Evolutionary conservation across 108 stramenopile species (phyloP).

Genomic region (Schizochytrium sp.): DNA sequence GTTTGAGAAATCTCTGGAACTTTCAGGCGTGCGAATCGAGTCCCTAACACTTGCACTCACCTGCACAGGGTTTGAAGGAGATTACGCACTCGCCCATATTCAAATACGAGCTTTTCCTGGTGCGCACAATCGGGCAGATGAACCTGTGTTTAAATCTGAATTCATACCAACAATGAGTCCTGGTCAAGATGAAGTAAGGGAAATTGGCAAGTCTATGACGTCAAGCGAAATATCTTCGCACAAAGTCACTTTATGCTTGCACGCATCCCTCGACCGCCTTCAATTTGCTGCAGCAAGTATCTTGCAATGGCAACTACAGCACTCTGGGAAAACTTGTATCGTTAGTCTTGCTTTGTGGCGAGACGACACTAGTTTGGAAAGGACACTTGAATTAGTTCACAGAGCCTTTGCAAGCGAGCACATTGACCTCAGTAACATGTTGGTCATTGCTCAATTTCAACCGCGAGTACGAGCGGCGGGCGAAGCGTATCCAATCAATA

Average conservation of each 20-base stretch:
- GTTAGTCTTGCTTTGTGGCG: not conserved
- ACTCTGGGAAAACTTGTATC: not conserved
- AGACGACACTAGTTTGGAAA: not conserved
- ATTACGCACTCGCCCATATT: not conserved
- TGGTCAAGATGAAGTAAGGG: not conserved
- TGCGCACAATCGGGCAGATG: not conserved
- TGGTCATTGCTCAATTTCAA: not conserved
- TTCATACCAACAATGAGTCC: not conserved
- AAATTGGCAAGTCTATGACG: not conserved
- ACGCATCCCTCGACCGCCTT: not conserved
- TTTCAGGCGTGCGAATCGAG: not conserved
- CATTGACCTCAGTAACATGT: not conserved
- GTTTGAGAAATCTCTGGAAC: too few species aligned
- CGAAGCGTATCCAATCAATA: slow-evolving; percentile 25
- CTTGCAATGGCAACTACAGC: not conserved
- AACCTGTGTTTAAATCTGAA: too few species aligned
- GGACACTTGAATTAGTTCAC: not conserved
- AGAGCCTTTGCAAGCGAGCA: not conserved
- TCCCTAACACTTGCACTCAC: not conserved
- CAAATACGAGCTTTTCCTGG: not conserved
- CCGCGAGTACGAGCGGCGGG: not conserved
- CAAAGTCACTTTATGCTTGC: not conserved
- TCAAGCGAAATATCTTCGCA: too few species aligned
- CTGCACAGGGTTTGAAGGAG: not conserved
- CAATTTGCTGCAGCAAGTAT: not conserved